Evolutionary conservation across 805 yeast species (phyloP).

Genomic region (Teunomyces lycoperdinae): DNA sequence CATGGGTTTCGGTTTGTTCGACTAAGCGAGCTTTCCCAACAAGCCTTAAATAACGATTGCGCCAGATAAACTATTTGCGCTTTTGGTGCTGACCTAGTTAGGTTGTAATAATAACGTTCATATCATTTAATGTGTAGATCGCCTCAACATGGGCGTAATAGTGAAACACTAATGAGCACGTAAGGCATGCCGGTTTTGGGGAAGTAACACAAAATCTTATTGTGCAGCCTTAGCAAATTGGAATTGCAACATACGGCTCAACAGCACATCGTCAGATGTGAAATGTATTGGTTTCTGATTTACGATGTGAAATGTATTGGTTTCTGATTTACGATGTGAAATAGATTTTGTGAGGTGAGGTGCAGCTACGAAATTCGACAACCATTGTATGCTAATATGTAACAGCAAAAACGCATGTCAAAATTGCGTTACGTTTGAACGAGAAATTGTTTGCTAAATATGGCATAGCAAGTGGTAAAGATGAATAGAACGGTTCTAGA

Average conservation of each 20-base stretch:
- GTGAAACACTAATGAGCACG: background rate
- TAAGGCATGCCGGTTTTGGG: background rate
- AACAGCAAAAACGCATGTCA: too few relatives aligned
- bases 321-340: too few relatives aligned
- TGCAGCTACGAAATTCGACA: too few relatives aligned
- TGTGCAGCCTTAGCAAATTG: too few relatives aligned
- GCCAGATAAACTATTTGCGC: background rate
- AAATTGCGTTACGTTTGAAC: too few relatives aligned
- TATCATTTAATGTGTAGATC: conserved; percentile 1
- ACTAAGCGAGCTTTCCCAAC: conserved; percentile 13
- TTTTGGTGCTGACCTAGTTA: conserved; percentile 2
- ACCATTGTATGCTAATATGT: too few relatives aligned
- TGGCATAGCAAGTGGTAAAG: background rate
- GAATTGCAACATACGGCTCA: too few relatives aligned
- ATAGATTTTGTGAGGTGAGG: too few relatives aligned
- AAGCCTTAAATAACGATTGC: background rate
- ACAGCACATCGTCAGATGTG: too few relatives aligned
- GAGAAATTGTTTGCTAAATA: background rate
- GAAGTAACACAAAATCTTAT: background rate
- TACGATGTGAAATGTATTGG: too few relatives aligned
- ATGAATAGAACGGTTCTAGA: background rate
- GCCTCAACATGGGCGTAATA: background rate
- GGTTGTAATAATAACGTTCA: conserved; percentile 2
- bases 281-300: too few relatives aligned
- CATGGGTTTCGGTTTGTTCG: conserved; percentile 34